Evolutionary conservation across 1,284 basidiomycete genomes (phyloP), one percentile per base, ranked within the genome.

Genomic region (Cutaneotrichosporon curvatum): DNA sequence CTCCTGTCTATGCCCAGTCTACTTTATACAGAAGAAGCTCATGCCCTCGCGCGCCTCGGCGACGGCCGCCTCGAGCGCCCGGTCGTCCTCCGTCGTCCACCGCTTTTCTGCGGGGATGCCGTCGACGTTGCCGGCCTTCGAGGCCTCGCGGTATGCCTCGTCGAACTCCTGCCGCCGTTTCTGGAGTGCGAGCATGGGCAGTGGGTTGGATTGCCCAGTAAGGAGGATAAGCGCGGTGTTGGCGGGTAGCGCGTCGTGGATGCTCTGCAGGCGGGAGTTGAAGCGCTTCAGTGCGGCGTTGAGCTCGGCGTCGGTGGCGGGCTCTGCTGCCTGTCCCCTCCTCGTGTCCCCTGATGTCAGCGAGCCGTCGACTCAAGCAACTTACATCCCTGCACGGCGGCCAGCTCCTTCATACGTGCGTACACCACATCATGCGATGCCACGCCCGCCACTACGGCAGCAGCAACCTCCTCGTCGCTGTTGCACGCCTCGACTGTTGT

Each of bases 181-280:
- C 48, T 81, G 81, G 18, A 94, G 73, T 20, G 75, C 65, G 1
- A 82, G 74, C 85, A 91, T 89, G 1, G 68, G 73, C 0, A 86
- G 78, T 0, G 91, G 89, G 62, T 92, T 86, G 1, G 81, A 80
- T 62, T 94, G 87, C 0, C 90, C 90, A 0, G 84, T 87, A 61
- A 94, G 82, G 37, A 95, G 74, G 35, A 94, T 73, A 11, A 95
- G 66, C 0, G 88, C 88, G 0, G 88, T 87, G 21, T 83, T 80
- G 7, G 81, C 64, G 0, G 88, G 87, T 0, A 95, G 77, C 0
- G 81, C 67, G 0, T 76, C 73, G 60, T 90, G 81, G 0, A 95
- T 72, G 4, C 72, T 62, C 32, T 72, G 66, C 2, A 95, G 76
- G 4, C 81, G 81, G 0, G 57, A 61, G 65, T 90, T 79, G 38